Base-by-base conservation (phyloP, 1,139 yeast genomes). In the Suhomyces ambrosiae region DNA sequence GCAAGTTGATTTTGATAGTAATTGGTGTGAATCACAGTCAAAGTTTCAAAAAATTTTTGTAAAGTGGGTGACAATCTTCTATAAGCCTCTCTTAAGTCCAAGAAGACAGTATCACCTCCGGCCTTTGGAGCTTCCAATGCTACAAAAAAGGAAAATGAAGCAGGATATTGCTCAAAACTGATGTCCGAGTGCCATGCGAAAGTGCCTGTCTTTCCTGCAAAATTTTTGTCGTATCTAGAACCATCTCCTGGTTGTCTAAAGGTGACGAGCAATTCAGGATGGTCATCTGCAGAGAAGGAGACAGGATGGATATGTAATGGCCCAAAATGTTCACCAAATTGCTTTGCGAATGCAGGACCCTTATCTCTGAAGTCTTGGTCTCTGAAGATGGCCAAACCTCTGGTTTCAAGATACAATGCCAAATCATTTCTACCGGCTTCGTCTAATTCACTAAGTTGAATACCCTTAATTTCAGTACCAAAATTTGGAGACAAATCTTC, bases 81-180 rank as follows among this genome's bases (percentile, higher is more conserved):
- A 47, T 58, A 62, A 5, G 68, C 68, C 35, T 60, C 65, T 45
- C 60, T 54, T 21, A 60, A 52, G 44, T 61, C 67, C 17, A 61
- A 47, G 43, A 60, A 62, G 7, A 62, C 63, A 11, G 68, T 62
- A 41, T 62, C 68, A 33, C 68, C 68, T 33, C 68, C 68, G 7
- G 53, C 44, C 14, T 52, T 51, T 5, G 66, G 66, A 23, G 63
- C 60, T 39, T 61, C 65, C 40, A 61, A 55, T 16, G 62, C 65
- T 34, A 56, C 63, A 38, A 62, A 62, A 40, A 61, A 48, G 2
- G 63, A 54, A 38, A 61, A 60, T 16, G 61, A 58, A 16, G 65
- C 47, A 6, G 68, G 67, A 36, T 61, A 58, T 30, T 56, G 48
- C 37, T 61, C 68, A 41, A 61, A 61, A 30, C 62, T 52, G 24